A percentile compares a stretch with the other conserved stretches of the same genome.
Evolutionary conservation across 495 filamentous ascomycete genomes (phyloP).

Genomic region (Penicillium chermesinum): DNA sequence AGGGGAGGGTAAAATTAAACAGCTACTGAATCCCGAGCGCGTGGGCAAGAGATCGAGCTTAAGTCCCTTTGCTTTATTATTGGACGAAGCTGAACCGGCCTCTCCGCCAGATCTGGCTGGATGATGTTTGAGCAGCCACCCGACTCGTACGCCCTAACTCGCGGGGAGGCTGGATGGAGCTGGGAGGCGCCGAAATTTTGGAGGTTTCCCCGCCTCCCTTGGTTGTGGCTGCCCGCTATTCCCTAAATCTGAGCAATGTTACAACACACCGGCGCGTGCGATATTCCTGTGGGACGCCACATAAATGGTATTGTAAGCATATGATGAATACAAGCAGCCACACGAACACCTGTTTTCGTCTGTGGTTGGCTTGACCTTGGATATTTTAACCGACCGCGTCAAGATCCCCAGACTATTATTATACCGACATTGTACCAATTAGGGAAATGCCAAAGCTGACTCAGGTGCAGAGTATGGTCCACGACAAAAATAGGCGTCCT

Average conservation of each 20-base stretch:
- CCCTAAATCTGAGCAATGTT: neutral
- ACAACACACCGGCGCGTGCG: neutral
- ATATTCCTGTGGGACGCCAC: neutral
- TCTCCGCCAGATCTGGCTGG: neutral
- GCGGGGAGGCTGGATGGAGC: conserved; percentile 5
- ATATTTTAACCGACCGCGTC: no score
- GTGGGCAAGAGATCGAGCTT: neutral
- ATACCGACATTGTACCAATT: no score
- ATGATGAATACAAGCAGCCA: no score
- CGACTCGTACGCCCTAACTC: neutral
- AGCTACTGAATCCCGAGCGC: conserved; percentile 1
- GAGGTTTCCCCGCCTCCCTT: neutral
- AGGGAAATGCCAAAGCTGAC: no score
- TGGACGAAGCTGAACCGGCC: conserved; percentile 7
- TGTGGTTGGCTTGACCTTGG: no score
- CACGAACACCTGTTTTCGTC: no score
- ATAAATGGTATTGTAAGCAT: no score
- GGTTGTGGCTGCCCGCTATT: neutral
- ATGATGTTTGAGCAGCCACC: neutral
- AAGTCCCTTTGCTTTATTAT: conserved; percentile 1
- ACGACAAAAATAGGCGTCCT: no score
- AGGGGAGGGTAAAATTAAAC: neutral
- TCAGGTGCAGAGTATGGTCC: no score
- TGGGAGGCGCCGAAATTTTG: neutral
- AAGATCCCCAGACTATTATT: no score